Base-by-base conservation (phyloP, 805 yeast genomes). In the Candida pseudofarinosa region DNA sequence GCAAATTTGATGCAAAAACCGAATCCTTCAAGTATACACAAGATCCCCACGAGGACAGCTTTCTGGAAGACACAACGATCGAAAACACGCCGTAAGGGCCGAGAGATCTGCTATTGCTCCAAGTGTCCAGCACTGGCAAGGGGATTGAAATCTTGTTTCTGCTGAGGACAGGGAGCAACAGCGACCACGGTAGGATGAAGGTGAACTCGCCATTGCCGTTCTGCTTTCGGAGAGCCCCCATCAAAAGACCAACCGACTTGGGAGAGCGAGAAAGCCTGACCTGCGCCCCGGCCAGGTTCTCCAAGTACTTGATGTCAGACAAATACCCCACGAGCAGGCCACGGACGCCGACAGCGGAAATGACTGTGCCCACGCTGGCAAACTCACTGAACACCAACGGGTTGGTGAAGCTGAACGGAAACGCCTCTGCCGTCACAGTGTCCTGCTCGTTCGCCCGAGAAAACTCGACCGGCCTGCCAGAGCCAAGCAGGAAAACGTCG, bases 191-290 rank as follows among this genome's bases (percentile, higher is more conserved):
- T 8, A 63, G n/a, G 3, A 68, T 48, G 17, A 62, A 50, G 4
- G 65, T 44, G 39, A 74, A 49, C 36, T 73, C 77, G 3, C 79
- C 79, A 40, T 71, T 75, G 5, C 77, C 77, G 45, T 71, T 65
- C 28, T 43, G 41, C 44, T 69, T 70, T 12, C 64, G 50, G 17
- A 73, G 40, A 39, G 60, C 63, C 0, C 76, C 73, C 46, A 64
- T 43, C 1, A 74, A 60, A 19, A 74, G 48, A 0, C 79, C 79
- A 4, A 67, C 37, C 1, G 64, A 55, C 1, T 41, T 42, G 1
- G 39, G 44, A 4, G 19, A 10, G 4, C 30, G 14, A 1, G 30
- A 38, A 6, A 33, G 39, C 2, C 41, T 14, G 7, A 50, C 71
- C 3, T 67, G 44, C 0, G 69, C 76, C 5, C 79, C 79, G 8